Percentiles rank a stretch among this genome's conserved stretches.
Evolutionary conservation across 1,284 basidiomycete genomes (phyloP).

Genomic region (Ustilago xerochloae): DNA sequence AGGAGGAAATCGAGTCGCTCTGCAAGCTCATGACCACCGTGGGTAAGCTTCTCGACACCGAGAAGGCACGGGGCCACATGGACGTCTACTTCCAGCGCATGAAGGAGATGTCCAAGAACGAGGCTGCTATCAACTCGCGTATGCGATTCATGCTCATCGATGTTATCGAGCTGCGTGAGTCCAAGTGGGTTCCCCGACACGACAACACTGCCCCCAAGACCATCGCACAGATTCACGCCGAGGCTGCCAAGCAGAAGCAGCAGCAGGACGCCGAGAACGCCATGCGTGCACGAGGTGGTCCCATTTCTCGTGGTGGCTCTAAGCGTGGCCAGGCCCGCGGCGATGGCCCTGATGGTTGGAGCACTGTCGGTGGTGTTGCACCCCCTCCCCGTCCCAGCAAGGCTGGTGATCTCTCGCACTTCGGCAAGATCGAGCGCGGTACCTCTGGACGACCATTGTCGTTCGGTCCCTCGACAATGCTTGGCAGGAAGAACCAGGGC

Average conservation of each 20-base stretch:
- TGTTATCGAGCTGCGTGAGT: conserved; percentile 85
- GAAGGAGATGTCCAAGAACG: conserved; percentile 79
- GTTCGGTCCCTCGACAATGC: conserved; percentile 77
- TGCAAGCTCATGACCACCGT: conserved; percentile 92
- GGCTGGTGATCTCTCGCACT: conserved; percentile 85
- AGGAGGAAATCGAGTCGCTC: conserved; percentile 95
- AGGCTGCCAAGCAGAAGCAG: conserved; percentile 71
- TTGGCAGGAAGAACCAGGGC: conserved; percentile 73
- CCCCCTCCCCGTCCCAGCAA: conserved; percentile 75
- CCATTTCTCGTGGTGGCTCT: conserved; percentile 83
- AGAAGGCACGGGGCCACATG: conserved; percentile 84
- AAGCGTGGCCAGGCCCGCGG: conserved; percentile 77
- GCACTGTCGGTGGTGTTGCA: conserved; percentile 75
- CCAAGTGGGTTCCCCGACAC: conserved; percentile 83
- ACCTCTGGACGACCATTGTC: conserved; percentile 74
- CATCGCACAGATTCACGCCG: conserved; percentile 87
- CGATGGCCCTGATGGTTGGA: conserved; percentile 80
- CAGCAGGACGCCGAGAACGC: conserved; percentile 52
- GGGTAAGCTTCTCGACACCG: conserved; percentile 79
- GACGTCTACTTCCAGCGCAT: conserved; percentile 93
- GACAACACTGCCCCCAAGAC: conserved; percentile 83
- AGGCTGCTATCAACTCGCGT: conserved; percentile 80
- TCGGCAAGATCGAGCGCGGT: conserved; percentile 75
- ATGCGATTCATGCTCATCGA: conserved; percentile 97
- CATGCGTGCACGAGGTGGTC: conserved; percentile 75